Evolutionary conservation across 2,329 filamentous ascomycete genomes (phyloP).

Genomic region (Cladosporium sp.): DNA sequence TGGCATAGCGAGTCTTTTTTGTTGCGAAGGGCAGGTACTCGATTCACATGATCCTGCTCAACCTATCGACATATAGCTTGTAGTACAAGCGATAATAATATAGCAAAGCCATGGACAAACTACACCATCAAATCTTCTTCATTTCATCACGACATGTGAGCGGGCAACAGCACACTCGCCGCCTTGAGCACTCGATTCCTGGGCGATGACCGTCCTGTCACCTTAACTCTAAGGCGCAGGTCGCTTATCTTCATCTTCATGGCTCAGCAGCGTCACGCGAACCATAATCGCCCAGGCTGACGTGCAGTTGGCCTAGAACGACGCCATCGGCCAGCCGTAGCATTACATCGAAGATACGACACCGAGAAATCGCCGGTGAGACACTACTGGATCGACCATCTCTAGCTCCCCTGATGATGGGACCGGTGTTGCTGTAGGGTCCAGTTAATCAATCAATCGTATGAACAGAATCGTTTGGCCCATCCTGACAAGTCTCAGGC

Average conservation of each 20-base stretch:
- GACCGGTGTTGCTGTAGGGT: neutral
- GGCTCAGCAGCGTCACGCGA: slow-evolving; percentile 2
- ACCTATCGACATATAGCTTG: neutral
- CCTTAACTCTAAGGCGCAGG: neutral
- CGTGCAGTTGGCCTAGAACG: neutral
- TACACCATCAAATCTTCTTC: neutral
- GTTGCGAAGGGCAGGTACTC: neutral
- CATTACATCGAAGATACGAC: neutral
- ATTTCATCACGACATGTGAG: neutral
- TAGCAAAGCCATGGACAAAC: neutral
- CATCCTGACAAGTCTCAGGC: too few relatives aligned
- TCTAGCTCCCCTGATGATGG: neutral
- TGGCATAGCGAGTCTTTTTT: neutral
- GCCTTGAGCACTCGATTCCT: neutral
- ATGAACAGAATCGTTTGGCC: neutral
- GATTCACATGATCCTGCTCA: neutral
- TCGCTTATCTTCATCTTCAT: neutral
- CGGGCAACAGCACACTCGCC: neutral
- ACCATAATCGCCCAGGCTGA: neutral
- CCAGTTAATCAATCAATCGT: neutral
- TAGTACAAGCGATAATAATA: neutral
- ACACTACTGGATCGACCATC: neutral
- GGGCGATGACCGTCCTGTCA: neutral
- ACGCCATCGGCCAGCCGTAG: neutral
- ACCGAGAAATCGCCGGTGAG: neutral